A percentile compares a stretch with the other conserved stretches of the same genome.
These are phyloP conservation scores for Ogataea kodamae DNA, from an alignment of 805 yeast species.

Conservation along the genomic window DNA sequence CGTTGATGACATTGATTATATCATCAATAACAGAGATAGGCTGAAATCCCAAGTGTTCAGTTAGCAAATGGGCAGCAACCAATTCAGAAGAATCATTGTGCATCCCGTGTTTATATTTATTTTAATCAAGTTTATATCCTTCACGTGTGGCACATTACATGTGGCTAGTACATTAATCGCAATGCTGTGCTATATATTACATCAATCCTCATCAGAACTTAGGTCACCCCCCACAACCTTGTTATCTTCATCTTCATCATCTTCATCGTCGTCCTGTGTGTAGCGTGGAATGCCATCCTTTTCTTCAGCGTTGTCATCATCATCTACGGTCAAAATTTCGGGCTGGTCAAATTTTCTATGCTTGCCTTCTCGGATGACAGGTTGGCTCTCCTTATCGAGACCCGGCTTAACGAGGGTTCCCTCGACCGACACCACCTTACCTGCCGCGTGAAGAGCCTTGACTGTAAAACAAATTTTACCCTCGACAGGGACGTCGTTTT, in stretches of 20 bases:
- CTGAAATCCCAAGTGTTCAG: conserved; percentile 84
- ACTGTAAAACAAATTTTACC: conserved; percentile 79
- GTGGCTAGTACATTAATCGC: conserved; percentile 8
- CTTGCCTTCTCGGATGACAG: conserved; percentile 37
- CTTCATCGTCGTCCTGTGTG: conserved; percentile 21
- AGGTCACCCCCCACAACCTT: conserved; percentile 26
- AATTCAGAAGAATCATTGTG: conserved; percentile 16
- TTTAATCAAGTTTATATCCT: not conserved
- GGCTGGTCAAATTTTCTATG: conserved; percentile 39
- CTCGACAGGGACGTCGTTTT: conserved; percentile 65
- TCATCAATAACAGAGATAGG: conserved; percentile 83
- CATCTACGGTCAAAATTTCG: conserved; percentile 20
- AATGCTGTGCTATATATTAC: conserved; percentile 9
- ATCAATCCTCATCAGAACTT: conserved; percentile 20
- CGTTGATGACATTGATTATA: conserved; percentile 83
- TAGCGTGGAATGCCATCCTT: conserved; percentile 26
- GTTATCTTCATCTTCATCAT: conserved; percentile 26
- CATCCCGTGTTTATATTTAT: conserved; percentile 11
- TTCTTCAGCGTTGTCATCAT: conserved; percentile 14
- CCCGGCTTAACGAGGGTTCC: conserved; percentile 76
- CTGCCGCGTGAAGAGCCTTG: conserved; percentile 68
- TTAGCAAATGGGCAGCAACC: conserved; percentile 47
- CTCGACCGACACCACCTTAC: conserved; percentile 79
- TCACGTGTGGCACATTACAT: conserved; percentile 9
- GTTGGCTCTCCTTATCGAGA: conserved; percentile 50